A percentile compares a stretch with the other conserved stretches of the same genome.
phyloP scores from a whole-genome alignment of 176 grass and related monocot genomes.

The Eremochloa ophiuroides region DNA sequence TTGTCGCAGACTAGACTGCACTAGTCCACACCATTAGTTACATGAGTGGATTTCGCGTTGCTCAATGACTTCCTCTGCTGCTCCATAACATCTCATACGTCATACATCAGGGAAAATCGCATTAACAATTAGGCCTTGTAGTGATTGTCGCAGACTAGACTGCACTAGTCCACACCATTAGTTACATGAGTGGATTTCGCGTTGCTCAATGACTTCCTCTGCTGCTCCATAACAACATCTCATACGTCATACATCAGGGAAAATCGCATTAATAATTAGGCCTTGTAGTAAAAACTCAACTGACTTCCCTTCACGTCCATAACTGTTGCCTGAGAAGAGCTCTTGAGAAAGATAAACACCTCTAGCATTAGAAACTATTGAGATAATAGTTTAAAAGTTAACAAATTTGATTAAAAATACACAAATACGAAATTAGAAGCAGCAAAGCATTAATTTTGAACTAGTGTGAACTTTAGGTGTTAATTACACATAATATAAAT shows the following conservation, averaged over 20 bases:
- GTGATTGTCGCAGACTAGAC: neutral
- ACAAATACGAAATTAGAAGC: neutral
- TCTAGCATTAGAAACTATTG: neutral
- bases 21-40: neutral
- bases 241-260: neutral
- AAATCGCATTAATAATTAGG: neutral
- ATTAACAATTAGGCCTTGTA: no score
- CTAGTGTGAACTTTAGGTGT: neutral
- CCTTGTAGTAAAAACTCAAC: neutral
- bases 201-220: neutral
- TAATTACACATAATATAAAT: neutral
- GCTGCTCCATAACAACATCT: neutral
- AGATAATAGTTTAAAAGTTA: neutral
- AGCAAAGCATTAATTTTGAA: neutral
- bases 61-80: neutral
- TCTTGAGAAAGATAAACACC: neutral
- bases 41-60: neutral
- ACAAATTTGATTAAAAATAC: neutral
- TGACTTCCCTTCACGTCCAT: neutral
- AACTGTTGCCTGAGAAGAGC: constrained; percentile 1
- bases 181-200: neutral
- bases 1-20: neutral
- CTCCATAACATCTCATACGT: neutral
- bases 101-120: no score
- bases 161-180: neutral